Evolutionary conservation across 208 protist genomes (phyloP).

Genomic region (Leishmania aethiopica): DNA sequence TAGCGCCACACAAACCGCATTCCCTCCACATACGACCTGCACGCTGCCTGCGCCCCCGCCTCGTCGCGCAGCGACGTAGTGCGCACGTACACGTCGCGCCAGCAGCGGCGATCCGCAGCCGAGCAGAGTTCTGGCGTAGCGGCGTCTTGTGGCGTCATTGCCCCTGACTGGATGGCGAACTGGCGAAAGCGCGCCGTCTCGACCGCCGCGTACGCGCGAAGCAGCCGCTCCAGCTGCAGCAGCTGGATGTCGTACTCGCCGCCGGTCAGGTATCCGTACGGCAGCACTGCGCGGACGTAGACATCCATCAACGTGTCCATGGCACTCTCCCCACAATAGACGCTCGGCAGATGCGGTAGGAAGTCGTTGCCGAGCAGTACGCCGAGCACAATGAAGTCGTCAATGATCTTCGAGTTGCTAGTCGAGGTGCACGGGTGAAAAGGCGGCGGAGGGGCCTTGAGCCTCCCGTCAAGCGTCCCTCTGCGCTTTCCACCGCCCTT

Average conservation of each 20-base stretch:
- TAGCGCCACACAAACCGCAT: constrained; percentile 87
- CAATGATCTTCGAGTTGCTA: constrained; percentile 81
- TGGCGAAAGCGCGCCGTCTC: constrained; percentile 75
- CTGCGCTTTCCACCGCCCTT: not conserved
- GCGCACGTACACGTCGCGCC: constrained; percentile 54
- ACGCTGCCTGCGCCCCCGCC: constrained; percentile 48
- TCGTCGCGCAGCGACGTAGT: constrained; percentile 45
- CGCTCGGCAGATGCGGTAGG: constrained; percentile 68
- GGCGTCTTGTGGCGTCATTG: constrained; percentile 41
- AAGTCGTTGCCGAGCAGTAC: constrained; percentile 89
- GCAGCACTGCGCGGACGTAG: constrained; percentile 78
- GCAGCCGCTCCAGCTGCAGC: constrained; percentile 61
- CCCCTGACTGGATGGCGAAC: constrained; percentile 36
- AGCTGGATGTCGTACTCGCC: constrained; percentile 75
- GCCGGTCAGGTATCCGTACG: constrained; percentile 79
- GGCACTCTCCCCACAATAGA: constrained; percentile 76
- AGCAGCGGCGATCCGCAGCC: constrained; percentile 40
- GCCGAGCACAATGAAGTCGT: constrained; percentile 83
- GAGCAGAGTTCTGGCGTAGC: constrained; percentile 38
- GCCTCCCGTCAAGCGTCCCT: constrained; percentile 3
- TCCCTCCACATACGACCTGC: constrained; percentile 72
- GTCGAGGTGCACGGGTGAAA: constrained; percentile 69
- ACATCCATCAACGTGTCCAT: constrained; percentile 83
- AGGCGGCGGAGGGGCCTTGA: not conserved
- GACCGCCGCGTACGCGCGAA: constrained; percentile 62